phyloP scores from a whole-genome alignment of 2,329 filamentous ascomycete species.

The Epichloe uncinata region DNA sequence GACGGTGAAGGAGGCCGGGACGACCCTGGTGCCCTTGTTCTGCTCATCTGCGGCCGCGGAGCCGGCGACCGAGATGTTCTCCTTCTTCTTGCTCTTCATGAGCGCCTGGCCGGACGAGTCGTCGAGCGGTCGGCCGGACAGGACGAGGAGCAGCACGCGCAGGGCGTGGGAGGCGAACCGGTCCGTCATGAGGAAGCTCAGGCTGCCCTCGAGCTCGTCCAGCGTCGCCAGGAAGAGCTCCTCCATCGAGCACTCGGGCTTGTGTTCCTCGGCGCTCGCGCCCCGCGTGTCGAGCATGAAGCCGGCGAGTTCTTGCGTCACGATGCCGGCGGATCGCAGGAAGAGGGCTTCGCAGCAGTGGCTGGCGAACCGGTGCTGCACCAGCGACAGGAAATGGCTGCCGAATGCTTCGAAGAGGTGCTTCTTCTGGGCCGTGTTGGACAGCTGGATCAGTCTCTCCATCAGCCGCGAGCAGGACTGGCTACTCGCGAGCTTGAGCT shows the following conservation, averaged over 20 bases:
- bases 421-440: conserved; percentile 70
- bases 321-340: conserved; percentile 62
- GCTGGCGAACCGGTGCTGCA: conserved; percentile 92
- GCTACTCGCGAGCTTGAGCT: conserved; percentile 89
- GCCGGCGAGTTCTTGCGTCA: conserved; percentile 56
- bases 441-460: conserved; percentile 79
- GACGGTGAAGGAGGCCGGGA: conserved; percentile 65
- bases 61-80: conserved; percentile 56
- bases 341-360: conserved; percentile 96
- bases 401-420: conserved; percentile 72
- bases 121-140: conserved; percentile 71
- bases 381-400: conserved; percentile 74
- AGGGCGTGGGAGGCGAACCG: conserved; percentile 82
- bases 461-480: conserved; percentile 89
- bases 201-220: conserved; percentile 74
- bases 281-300: conserved; percentile 31
- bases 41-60: conserved; percentile 35
- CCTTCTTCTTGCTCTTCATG: conserved; percentile 88
- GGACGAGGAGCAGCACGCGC: conserved; percentile 69
- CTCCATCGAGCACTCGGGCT: conserved; percentile 57
- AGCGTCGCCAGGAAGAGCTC: conserved; percentile 71
- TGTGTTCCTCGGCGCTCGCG: conserved; percentile 27
- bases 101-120: conserved; percentile 55
- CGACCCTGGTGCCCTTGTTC: conserved; percentile 34
- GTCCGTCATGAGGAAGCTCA: conserved; percentile 76